Conservation (phyloP, 2,329 filamentous ascomycete genomes). For the Apiospora rasikravindrae region DNA sequence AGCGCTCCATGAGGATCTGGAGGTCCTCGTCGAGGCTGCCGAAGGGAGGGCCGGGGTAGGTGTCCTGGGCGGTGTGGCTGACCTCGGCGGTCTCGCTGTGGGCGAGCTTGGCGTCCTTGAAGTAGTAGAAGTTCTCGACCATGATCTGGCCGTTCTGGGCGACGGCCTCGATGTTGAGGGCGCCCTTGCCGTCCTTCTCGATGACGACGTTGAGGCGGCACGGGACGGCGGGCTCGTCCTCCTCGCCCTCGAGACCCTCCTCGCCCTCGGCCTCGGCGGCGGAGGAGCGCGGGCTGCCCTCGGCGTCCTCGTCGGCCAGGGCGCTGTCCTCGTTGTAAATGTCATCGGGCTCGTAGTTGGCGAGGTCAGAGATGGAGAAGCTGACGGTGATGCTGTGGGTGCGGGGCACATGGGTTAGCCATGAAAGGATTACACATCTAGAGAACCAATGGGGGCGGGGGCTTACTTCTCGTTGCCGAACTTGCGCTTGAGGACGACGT, state of each 20-base stretch:
- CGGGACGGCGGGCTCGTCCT: slow-evolving; percentile 66
- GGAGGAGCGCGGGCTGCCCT: slow-evolving; percentile 42
- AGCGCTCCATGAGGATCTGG: slow-evolving; percentile 88
- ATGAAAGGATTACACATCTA: slow-evolving; percentile 40
- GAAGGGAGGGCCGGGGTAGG: slow-evolving; percentile 92
- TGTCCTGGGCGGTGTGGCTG: slow-evolving; percentile 74
- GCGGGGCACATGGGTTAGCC: slow-evolving; percentile 28
- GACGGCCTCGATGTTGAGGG: slow-evolving; percentile 83
- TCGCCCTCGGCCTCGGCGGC: slow-evolving; percentile 56
- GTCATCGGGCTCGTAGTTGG: slow-evolving; percentile 67
- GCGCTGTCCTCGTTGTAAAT: slow-evolving; percentile 61
- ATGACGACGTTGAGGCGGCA: slow-evolving; percentile 85
- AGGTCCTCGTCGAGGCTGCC: slow-evolving; percentile 95
- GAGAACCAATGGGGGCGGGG: slow-evolving; percentile 1
- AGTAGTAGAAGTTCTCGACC: slow-evolving; percentile 91
- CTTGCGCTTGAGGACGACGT: slow-evolving; percentile 81
- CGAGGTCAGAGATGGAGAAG: slow-evolving; percentile 85
- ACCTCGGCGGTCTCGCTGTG: slow-evolving; percentile 77
- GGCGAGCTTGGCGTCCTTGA: slow-evolving; percentile 77
- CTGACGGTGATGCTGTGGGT: slow-evolving; percentile 73
- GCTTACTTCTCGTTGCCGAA: slow-evolving; percentile 88
- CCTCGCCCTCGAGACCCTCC: slow-evolving; percentile 55
- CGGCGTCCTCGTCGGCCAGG: slow-evolving; percentile 59
- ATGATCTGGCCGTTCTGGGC: slow-evolving; percentile 86
- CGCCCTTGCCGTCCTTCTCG: slow-evolving; percentile 85